phyloP scores from a whole-genome alignment of 345 rosid genomes.

The Ricinus communis region DNA sequence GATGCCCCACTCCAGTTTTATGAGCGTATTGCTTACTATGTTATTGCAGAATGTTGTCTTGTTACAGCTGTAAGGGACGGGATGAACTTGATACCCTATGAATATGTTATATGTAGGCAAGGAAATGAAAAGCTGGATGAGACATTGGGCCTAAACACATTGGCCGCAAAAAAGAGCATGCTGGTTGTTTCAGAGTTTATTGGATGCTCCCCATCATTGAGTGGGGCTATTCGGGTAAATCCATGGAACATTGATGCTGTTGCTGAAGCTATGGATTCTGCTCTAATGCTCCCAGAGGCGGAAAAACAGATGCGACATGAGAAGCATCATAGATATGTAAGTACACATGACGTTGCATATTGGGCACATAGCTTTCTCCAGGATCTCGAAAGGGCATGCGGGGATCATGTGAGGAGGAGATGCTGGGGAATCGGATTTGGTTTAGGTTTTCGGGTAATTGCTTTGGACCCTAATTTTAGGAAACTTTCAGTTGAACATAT shows the following conservation, averaged over 20 bases:
- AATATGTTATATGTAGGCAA: constrained; percentile 78
- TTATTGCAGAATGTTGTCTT: constrained; percentile 88
- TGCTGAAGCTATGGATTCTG: constrained; percentile 86
- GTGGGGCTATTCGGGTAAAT: constrained; percentile 90
- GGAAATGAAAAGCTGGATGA: constrained; percentile 68
- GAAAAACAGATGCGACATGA: constrained; percentile 92
- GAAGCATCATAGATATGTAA: constrained; percentile 85
- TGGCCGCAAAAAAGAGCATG: constrained; percentile 71
- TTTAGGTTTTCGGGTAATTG: constrained; percentile 81
- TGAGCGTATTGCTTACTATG: constrained; percentile 89
- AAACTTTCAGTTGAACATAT: constrained; percentile 86
- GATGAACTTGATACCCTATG: constrained; percentile 95
- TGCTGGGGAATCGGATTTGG: constrained; percentile 98
- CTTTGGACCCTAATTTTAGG: constrained; percentile 84
- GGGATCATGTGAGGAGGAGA: constrained; percentile 74
- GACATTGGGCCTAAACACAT: constrained; percentile 47
- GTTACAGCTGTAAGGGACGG: constrained; percentile 97
- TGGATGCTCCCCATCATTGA: constrained; percentile 88
- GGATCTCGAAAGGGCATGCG: constrained; percentile 88
- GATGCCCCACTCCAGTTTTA: constrained; percentile 75
- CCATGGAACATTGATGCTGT: constrained; percentile 94
- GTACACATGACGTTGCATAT: constrained; percentile 91
- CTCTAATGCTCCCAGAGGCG: constrained; percentile 55
- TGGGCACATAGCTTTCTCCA: constrained; percentile 95
- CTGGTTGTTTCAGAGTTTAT: constrained; percentile 89